These are phyloP conservation scores for Pseudocercospora crystallina DNA, from an alignment of 2,329 filamentous ascomycete species.

Conservation along the genomic window DNA sequence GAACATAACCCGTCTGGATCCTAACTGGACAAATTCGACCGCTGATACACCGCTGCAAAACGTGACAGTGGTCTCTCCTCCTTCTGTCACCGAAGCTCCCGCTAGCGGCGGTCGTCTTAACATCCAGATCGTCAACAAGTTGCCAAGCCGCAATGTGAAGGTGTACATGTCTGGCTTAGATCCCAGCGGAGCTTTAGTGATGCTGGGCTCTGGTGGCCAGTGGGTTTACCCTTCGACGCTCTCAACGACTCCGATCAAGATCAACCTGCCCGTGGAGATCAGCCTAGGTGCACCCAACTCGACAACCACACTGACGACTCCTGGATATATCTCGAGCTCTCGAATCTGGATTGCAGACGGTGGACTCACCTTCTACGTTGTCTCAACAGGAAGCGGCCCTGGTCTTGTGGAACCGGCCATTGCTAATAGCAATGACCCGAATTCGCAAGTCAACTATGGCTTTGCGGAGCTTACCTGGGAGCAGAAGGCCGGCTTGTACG, in stretches of 20 bases:
- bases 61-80: too few species aligned
- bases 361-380: constrained; percentile 45
- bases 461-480: constrained; percentile 49
- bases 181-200: constrained; percentile 40
- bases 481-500: constrained; percentile 45
- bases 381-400: constrained; percentile 36
- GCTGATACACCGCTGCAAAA: too few species aligned
- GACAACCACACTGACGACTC: constrained; percentile 41
- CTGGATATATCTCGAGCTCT: constrained; percentile 43
- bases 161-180: constrained; percentile 50
- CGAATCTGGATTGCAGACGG: constrained; percentile 51
- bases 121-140: constrained; percentile 46
- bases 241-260: constrained; percentile 36
- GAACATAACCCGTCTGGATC: too few species aligned
- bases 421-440: constrained; percentile 40
- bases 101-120: constrained; percentile 8
- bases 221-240: constrained; percentile 45
- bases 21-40: too few species aligned
- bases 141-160: constrained; percentile 38
- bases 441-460: constrained; percentile 43
- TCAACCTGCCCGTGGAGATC: constrained; percentile 43
- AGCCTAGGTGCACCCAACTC: constrained; percentile 38
- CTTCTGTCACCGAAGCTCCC: not conserved
- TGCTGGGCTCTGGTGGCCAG: constrained; percentile 41
- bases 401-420: constrained; percentile 52